Evolutionary conservation across 768 basidiomycete genomes (phyloP), one percentile per base, ranked within the genome.

Genomic region (Amanita subjunquillea): DNA sequence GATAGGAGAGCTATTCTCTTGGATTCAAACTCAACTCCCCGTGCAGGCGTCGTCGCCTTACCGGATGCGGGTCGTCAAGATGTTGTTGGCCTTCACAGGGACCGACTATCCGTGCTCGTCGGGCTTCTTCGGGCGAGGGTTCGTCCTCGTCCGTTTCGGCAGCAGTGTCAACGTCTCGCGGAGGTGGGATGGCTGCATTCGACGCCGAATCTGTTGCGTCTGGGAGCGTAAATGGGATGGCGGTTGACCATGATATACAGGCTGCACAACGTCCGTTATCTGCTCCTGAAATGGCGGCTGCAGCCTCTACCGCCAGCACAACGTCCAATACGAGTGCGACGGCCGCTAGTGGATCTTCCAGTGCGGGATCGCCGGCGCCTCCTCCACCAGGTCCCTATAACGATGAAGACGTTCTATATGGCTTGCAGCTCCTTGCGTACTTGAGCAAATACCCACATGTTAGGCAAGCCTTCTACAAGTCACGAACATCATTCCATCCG

Each of bases 391-490:
- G 87, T 0, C 88, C 87, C 0, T 96, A 94, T 67, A 79, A 91
- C 25, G 93, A 98, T 63, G 95, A 99, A 60, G 94, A 96, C 56
- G 91, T 98, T 0, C 72, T 98, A 2, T 78, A 94, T 7, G 82
- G 86, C 17, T 70, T 99, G 10, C 95, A 99, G 65, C 82, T 98
- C 2, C 77, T 99, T 1, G 96, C 96, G 3, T 98, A 99, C 63
- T 75, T 98, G 15, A 91, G 87, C 70, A 98, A 99, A 67, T 98
- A 99, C 64, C 93, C 96, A 0, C 95, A 98, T 65, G 95, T 98
- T 3, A 76, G 96, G 8, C 85, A 93, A 61, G 91, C 93, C 5
- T 98, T 99, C 63, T 96, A 98, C 65, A 90, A 91, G 64, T 85
- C 82, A 1, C 76, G 89, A 1, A 68, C 73, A n/a, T 79, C 82